Evolutionary conservation across 805 yeast species (phyloP), one percentile per base, ranked within the genome.

Genomic region (Yamadazyma phyllophila): DNA sequence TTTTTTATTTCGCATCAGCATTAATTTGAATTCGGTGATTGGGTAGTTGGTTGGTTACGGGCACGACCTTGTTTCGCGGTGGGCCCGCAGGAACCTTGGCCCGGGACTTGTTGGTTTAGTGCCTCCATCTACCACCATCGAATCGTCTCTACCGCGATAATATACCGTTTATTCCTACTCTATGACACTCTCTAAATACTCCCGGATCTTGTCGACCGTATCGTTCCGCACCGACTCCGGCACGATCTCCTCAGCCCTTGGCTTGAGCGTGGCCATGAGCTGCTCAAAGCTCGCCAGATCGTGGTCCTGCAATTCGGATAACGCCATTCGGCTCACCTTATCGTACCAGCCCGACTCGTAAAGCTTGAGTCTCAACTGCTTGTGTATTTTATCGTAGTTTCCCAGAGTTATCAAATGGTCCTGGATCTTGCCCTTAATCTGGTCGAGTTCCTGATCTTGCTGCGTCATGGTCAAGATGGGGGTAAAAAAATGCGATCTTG

Each of bases 331-430:
- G 38, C 80, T 73, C 24, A 91, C 82, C 44, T 83, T 75, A 54
- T 88, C 96, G 49, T 80, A 81, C 97, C 97, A 91, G 5, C 97
- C 97, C 1, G 84, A 76, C 58, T 86, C 85, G 43, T 81, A 76
- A 9, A 91, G 74, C 56, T 78, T 80, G 45, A 82, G 74, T 54
- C 81, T 80, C 47, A 91, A 66, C 39, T 76, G 71, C 42, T 78
- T 76, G 41, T 85, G 82, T 45, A 88, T 84, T 73, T 76, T 74
- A 49, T 86, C 92, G 63, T 89, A 89, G 64, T 84, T 86, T 0
- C 96, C 97, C 26, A 88, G 78, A 26, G 82, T 76, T 2, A 88
- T 80, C 32, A 89, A 74, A 56, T 81, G 82, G 47, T 80, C 80
- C 55, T 85, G 88, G 37, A 88, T 84, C 56, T 82, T 80, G 7